phyloP scores from a whole-genome alignment of 805 yeast species.

The Myxozyma nipponensis region DNA sequence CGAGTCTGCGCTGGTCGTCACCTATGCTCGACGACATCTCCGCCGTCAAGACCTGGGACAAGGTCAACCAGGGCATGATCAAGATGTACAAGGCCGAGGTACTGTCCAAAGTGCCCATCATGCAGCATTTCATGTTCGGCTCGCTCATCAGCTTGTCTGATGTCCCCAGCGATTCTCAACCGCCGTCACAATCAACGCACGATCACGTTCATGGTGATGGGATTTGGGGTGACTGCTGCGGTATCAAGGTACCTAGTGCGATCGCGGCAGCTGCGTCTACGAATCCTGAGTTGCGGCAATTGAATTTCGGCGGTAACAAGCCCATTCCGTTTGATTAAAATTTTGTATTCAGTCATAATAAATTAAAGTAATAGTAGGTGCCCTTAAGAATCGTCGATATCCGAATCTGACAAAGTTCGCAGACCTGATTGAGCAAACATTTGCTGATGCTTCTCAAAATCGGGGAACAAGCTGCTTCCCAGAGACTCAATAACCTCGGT shows the following conservation, averaged over 20 bases:
- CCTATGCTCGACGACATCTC: slow-evolving; percentile 96
- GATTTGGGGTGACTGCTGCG: slow-evolving; percentile 98
- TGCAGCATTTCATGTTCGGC: slow-evolving; percentile 93
- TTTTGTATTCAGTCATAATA: not conserved
- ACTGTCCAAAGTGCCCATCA: slow-evolving; percentile 80
- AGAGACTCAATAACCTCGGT: slow-evolving; percentile 73
- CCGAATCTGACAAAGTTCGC: not conserved
- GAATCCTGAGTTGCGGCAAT: slow-evolving; percentile 11
- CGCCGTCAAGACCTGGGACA: slow-evolving; percentile 84
- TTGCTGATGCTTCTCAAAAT: slow-evolving; percentile 48
- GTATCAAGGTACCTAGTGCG: slow-evolving; percentile 93
- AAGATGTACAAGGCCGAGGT: slow-evolving; percentile 97
- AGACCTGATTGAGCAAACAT: not conserved
- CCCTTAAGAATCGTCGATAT: not conserved
- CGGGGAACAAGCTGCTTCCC: slow-evolving; percentile 85
- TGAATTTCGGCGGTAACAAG: slow-evolving; percentile 7
- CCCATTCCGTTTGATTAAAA: slow-evolving; percentile 27
- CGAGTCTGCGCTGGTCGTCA: slow-evolving; percentile 89
- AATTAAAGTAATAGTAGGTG: not conserved
- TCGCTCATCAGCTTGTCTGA: slow-evolving; percentile 28
- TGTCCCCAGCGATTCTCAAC: slow-evolving; percentile 21
- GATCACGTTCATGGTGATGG: slow-evolving; percentile 42
- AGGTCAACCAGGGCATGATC: slow-evolving; percentile 88
- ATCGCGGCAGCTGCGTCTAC: slow-evolving; percentile 62
- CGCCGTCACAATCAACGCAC: slow-evolving; percentile 1